These are phyloP conservation scores for Erodium texanum DNA, from an alignment of 441 rosid genomes.

Conservation along the genomic window DNA sequence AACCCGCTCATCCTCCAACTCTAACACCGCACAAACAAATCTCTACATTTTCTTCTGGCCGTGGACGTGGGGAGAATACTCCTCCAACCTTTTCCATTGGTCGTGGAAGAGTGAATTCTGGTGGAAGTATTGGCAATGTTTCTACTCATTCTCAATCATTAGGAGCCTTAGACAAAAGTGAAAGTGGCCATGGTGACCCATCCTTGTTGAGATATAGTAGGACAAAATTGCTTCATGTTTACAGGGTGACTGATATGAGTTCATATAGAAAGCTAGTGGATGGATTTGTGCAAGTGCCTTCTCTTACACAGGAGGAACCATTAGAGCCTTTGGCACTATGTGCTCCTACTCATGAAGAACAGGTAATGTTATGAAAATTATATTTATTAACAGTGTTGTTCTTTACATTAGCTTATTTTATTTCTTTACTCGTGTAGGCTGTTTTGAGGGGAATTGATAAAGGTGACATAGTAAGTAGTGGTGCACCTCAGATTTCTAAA, in stretches of 20 bases:
- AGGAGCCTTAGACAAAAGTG: constrained; percentile 48
- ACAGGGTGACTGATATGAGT: constrained; percentile 52
- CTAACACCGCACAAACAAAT: constrained; percentile 53
- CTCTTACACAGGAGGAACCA: constrained; percentile 60
- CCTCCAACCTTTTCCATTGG: constrained; percentile 49
- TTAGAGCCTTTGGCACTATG: constrained; percentile 75
- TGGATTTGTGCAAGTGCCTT: constrained; percentile 61
- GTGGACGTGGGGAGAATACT: constrained; percentile 63
- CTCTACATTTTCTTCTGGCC: constrained; percentile 49
- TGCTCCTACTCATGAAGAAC: constrained; percentile 65
- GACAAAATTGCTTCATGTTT: constrained; percentile 66
- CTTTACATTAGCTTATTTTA: constrained; percentile 17
- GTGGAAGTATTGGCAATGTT: constrained; percentile 39
- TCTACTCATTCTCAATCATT: constrained; percentile 38
- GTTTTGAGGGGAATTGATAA: constrained; percentile 74
- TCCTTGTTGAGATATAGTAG: constrained; percentile 57
- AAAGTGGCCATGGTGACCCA: constrained; percentile 41
- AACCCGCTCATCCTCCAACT: constrained; percentile 24
- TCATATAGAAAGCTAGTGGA: constrained; percentile 32
- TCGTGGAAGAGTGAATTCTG: constrained; percentile 48
- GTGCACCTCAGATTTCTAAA: constrained; percentile 75
- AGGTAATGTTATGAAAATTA: constrained; percentile 31
- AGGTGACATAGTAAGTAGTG: constrained; percentile 79
- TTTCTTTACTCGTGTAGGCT: constrained; percentile 34
- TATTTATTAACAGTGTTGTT: constrained; percentile 15